Base-by-base conservation (phyloP, 371 early-diverging fungal species). In the Neoconidiobolus thromboides region DNA sequence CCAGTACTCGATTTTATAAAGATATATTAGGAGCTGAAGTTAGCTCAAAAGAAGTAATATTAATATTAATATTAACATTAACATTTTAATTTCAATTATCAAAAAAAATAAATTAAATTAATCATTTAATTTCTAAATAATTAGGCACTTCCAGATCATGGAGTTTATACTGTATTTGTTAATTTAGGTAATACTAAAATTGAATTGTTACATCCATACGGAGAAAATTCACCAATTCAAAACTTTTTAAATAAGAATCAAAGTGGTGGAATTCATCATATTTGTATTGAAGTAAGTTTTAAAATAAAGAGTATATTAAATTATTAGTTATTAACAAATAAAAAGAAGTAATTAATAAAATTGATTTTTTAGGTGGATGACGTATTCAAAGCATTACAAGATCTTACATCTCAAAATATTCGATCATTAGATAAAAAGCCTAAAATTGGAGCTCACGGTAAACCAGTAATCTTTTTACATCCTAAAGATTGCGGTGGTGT, bases 401-500 rank as follows among this genome's bases (percentile, higher is more conserved):
- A 77, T 40, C 68, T 87, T 41, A 77, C 69, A 60, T 67, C 62
- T 3, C 72, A 77, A 62, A 75, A 77, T 7, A 71, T 88, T 52
- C 74, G 86, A 51, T 64, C 76, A 48, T 69, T 87, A 15, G 78
- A 71, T 62, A 73, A 72, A 15, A 69, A 81, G 67, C 85, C 85
- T 52, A 85, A 86, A 71, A 86, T 85, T 60, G 87, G 88, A n/a
- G 87, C 86, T 1, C 87, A 85, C 61, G 78, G 79, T 3, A 78
- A 82, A 62, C 86, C 83, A 1, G 87, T 85, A 12, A 78, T 85
- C 44, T 87, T 87, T 53, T 65, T 87, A 62, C 87, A 87, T 61
- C 89, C 89, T 50, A 86, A 86, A 67, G 86, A 86, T 64, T 86
- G 85, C 55, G 80, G 82, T 60, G 87, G 87, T 6, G 83, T 86